phyloP scores from a whole-genome alignment of 805 yeast species.

The Kodamaea hsintzibuensis region DNA sequence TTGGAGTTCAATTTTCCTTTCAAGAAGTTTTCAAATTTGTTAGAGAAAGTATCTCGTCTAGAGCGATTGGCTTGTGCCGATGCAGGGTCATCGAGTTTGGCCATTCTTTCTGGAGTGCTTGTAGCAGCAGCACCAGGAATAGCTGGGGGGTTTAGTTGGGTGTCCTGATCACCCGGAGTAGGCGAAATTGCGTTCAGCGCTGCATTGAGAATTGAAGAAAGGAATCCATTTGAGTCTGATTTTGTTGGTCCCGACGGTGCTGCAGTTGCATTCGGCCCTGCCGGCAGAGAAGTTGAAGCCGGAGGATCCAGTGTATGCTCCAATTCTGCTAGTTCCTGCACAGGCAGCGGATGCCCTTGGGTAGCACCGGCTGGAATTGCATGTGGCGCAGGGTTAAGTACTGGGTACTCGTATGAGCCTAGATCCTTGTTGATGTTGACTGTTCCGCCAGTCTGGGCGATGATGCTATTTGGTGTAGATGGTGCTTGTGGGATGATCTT shows the following conservation, averaged over 20 bases:
- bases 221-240: slow-evolving; percentile 32
- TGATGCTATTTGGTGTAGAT: background rate
- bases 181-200: slow-evolving; percentile 45
- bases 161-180: background rate
- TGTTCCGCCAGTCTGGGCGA: background rate
- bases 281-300: background rate
- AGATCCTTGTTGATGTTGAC: background rate
- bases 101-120: slow-evolving; percentile 4
- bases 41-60: slow-evolving; percentile 17
- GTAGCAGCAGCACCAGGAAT: background rate
- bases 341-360: slow-evolving; percentile 9
- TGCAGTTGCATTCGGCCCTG: background rate
- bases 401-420: background rate
- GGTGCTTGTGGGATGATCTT: background rate
- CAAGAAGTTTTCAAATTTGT: slow-evolving; percentile 26
- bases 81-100: background rate
- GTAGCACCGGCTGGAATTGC: background rate
- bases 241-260: slow-evolving; percentile 3
- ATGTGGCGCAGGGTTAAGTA: background rate
- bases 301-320: slow-evolving; percentile 2
- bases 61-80: background rate
- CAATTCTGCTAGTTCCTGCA: slow-evolving; percentile 5
- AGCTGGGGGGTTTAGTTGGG: background rate
- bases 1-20: slow-evolving; percentile 8
- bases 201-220: slow-evolving; percentile 46